These are phyloP conservation scores for Penicillium tannophilum DNA, from an alignment of 495 filamentous ascomycete genomes.

Conservation along the genomic window DNA sequence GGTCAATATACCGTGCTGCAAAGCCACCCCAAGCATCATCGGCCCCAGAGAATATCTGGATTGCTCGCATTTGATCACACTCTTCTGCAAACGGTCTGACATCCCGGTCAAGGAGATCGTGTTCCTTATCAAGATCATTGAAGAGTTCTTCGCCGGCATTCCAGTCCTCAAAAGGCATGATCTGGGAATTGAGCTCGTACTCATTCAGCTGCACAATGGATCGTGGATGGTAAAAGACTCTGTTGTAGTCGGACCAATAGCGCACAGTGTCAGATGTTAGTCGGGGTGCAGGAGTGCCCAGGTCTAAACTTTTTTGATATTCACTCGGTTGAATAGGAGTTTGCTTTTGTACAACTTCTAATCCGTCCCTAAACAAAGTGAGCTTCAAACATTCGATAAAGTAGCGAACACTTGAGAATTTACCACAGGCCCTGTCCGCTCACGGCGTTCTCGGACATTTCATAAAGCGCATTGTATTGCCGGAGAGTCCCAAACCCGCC, in stretches of 20 bases:
- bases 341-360: constrained; percentile 66
- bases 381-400: background rate
- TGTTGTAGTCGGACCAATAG: constrained; percentile 95
- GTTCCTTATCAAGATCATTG: constrained; percentile 73
- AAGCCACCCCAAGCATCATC: constrained; percentile 98
- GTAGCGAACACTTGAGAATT: constrained; percentile 15
- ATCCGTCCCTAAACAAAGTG: constrained; percentile 61
- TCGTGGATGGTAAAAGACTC: constrained; percentile 87
- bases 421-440: constrained; percentile 62
- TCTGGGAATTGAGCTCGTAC: constrained; percentile 73
- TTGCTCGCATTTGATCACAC: constrained; percentile 85
- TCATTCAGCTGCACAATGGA: constrained; percentile 89
- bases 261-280: constrained; percentile 72
- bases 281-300: constrained; percentile 58
- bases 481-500: constrained; percentile 85
- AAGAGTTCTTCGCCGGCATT: constrained; percentile 82
- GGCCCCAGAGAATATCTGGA: constrained; percentile 76
- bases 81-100: constrained; percentile 86
- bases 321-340: constrained; percentile 64
- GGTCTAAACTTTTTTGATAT: constrained; percentile 78
- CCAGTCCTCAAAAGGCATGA: constrained; percentile 86
- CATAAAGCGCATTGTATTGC: constrained; percentile 88
- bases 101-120: constrained; percentile 87
- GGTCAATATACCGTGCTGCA: constrained; percentile 73
- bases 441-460: constrained; percentile 57